Conservation (phyloP, 2,329 filamentous ascomycete species). For the Huntiella bhutanensis region DNA sequence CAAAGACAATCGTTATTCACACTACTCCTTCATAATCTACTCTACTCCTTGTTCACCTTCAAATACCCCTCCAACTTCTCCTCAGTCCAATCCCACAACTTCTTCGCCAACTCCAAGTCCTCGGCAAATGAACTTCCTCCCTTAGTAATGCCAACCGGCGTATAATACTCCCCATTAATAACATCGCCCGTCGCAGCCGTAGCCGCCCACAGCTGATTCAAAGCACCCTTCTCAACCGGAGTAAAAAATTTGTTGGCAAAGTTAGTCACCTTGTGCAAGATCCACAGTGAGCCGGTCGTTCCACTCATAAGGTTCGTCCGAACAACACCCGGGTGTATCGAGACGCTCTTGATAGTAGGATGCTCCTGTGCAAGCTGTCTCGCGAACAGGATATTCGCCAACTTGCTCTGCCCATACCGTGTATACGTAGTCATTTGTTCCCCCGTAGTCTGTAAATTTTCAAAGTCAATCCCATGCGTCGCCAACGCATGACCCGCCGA, state of each 20-base stretch:
- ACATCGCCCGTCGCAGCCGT: conserved; percentile 17
- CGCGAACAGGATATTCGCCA: conserved; percentile 17
- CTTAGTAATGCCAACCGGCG: conserved; percentile 17
- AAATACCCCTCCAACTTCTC: conserved; percentile 15
- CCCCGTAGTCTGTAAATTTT: conserved; percentile 15
- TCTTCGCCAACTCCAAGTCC: conserved; percentile 16
- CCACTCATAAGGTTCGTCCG: conserved; percentile 15
- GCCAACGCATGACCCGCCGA: conserved; percentile 15
- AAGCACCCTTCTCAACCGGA: conserved; percentile 18
- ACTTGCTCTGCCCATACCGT: conserved; percentile 18
- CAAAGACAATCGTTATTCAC: not conserved
- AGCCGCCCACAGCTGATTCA: conserved; percentile 26
- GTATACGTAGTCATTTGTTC: conserved; percentile 13
- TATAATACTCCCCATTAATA: conserved; percentile 18
- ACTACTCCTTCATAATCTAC: not conserved
- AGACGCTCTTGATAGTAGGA: conserved; percentile 14
- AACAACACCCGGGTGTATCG: conserved; percentile 17
- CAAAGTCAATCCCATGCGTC: conserved; percentile 17
- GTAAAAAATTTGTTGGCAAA: conserved; percentile 13
- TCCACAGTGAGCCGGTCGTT: conserved; percentile 7
- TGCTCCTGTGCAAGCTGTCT: conserved; percentile 15
- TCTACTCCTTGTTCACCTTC: conserved; percentile 1
- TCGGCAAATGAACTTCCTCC: conserved; percentile 13
- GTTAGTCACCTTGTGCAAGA: conserved; percentile 10
- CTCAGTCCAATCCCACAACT: conserved; percentile 21